Evolutionary conservation across 1,139 yeast species (phyloP).

Genomic region (Petasospora fabianii): DNA sequence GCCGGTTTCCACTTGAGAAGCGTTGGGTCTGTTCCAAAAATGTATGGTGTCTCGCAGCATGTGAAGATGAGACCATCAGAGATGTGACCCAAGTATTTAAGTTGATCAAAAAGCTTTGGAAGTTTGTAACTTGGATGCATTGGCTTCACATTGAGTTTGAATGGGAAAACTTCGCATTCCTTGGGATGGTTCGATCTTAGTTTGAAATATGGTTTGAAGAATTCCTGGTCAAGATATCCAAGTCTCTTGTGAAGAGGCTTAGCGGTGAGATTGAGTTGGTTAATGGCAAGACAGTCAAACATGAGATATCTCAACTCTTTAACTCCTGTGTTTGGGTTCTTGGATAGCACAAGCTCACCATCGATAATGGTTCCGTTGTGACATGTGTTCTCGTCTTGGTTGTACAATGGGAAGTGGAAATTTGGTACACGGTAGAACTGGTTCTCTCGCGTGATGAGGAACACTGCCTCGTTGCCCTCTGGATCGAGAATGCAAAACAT

Average conservation of each 20-base stretch:
- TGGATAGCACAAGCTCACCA: conserved; percentile 77
- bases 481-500: conserved; percentile 67
- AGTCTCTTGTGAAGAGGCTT: conserved; percentile 75
- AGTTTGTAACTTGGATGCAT: conserved; percentile 85
- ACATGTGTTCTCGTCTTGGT: conserved; percentile 47
- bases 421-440: conserved; percentile 79
- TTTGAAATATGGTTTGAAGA: conserved; percentile 76
- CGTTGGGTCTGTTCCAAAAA: conserved; percentile 81
- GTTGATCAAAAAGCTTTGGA: conserved; percentile 66
- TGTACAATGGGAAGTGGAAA: conserved; percentile 76
- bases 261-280: conserved; percentile 65
- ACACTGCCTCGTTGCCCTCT: conserved; percentile 73
- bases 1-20: conserved; percentile 96
- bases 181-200: conserved; percentile 69
- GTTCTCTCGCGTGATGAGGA: conserved; percentile 78
- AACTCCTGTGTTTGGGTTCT: conserved; percentile 44
- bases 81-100: conserved; percentile 77
- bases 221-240: conserved; percentile 81
- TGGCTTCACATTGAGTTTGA: conserved; percentile 77
- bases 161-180: conserved; percentile 73
- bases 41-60: conserved; percentile 83
- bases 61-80: conserved; percentile 95
- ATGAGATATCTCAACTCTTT: conserved; percentile 76
- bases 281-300: conserved; percentile 86
- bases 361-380: conserved; percentile 90